Base-by-base conservation (phyloP, 768 basidiomycete species). In the Tylopilus balloui region DNA sequence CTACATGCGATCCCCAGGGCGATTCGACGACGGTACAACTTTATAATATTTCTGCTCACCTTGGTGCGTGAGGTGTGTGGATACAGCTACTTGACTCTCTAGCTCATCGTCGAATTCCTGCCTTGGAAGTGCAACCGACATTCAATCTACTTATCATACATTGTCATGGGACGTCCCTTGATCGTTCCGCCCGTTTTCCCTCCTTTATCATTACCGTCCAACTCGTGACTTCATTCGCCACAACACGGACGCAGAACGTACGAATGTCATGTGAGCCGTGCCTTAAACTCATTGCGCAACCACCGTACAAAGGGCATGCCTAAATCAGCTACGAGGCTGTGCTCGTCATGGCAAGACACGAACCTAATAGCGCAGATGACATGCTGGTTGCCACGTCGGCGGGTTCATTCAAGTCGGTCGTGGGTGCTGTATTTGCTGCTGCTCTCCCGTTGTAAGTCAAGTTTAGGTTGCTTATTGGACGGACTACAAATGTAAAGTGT, bases 361-460 rank as follows among this genome's bases (percentile, higher is more conserved):
- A n/a, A n/a, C n/a, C n/a, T n/a, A n/a, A n/a, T n/a, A n/a, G n/a
- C n/a, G n/a, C n/a, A n/a, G n/a, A n/a, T n/a, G n/a, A n/a, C n/a
- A n/a, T n/a, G n/a, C 32, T 8, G 32, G 32, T 32, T 6, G 32
- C 7, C 15, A 14, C 15, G 32, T 32, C 5, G 32, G 32, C 15
- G 32, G 32, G 6, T 32, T 32, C 12, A 15, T 15, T 32, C 32
- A 15, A n/a, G 11, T 48, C 50, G 0, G 51, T 32, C 13, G 39
- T 47, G 6, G 39, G 48, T 51, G 51, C 43, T 20, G 49, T 49
- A 13, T 52, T 59, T 25, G 47, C 49, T 47, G 50, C 45, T 24
- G 28, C 42, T 27, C 42, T 60, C 17, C 9, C 61, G 27, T 25
- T 61, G 45, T 61, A 61, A 49, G 27, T 32, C 12, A 19, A 50